Conservation (phyloP, 352 stramenopile genomes). For the Pythium periplocum region DNA sequence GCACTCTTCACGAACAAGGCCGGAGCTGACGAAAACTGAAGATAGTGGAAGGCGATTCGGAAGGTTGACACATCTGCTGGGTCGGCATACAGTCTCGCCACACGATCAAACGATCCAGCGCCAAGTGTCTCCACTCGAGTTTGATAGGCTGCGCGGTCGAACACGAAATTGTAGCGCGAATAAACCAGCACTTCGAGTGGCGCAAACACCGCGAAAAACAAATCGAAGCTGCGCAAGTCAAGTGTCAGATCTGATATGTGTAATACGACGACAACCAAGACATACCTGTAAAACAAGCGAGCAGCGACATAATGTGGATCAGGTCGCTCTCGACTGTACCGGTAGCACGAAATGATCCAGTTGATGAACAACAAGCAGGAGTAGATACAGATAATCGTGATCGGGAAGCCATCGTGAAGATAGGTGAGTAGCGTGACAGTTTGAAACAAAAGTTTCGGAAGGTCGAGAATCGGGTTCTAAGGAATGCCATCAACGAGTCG, state of each 20-base stretch:
- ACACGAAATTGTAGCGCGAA: conserved; percentile 34
- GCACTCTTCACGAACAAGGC: conserved; percentile 26
- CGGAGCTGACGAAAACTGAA: conserved; percentile 27
- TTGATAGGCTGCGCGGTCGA: conserved; percentile 30
- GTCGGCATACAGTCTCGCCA: conserved; percentile 38
- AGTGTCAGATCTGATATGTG: neutral
- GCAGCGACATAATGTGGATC: conserved; percentile 5
- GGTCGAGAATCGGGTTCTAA: conserved; percentile 9
- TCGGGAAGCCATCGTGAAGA: conserved; percentile 7
- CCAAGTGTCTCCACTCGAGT: conserved; percentile 26
- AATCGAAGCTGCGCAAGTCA: conserved; percentile 27
- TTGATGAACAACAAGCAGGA: conserved; percentile 1
- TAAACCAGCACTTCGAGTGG: conserved; percentile 36
- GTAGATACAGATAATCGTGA: neutral
- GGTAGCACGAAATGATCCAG: conserved; percentile 6
- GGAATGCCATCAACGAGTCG: conserved; percentile 1
- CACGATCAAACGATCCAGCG: conserved; percentile 26
- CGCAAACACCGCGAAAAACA: conserved; percentile 61
- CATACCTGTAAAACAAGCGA: conserved; percentile 15
- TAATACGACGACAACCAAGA: neutral
- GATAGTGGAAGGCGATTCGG: conserved; percentile 35
- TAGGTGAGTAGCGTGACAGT: conserved; percentile 3
- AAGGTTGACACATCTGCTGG: conserved; percentile 34
- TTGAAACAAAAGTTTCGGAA: conserved; percentile 9
- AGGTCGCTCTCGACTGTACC: neutral